Conservation (phyloP, 2,329 filamentous ascomycete genomes). For the Penicillium digitatum region DNA sequence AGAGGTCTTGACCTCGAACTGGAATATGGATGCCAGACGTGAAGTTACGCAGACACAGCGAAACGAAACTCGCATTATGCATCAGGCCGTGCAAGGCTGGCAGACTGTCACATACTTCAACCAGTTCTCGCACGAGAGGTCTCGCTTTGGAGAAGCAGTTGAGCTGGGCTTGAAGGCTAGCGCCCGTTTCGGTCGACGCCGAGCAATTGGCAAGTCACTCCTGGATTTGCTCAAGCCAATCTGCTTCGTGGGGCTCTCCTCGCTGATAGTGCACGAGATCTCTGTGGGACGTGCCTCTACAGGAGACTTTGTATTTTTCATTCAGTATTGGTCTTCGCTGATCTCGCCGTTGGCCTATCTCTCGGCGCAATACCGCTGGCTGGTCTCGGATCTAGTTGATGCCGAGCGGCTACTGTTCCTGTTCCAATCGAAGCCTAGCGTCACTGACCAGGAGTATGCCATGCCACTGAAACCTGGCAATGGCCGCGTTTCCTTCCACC, state of each 20-base stretch:
- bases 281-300: slow-evolving; percentile 47
- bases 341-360: slow-evolving; percentile 48
- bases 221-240: slow-evolving; percentile 44
- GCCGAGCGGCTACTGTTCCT: slow-evolving; percentile 53
- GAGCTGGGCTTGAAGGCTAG: background rate
- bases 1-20: slow-evolving; percentile 38
- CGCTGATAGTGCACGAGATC: slow-evolving; percentile 53
- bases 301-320: slow-evolving; percentile 60
- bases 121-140: slow-evolving; percentile 50
- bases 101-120: slow-evolving; percentile 57
- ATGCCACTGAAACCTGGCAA: slow-evolving; percentile 35
- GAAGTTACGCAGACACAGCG: slow-evolving; percentile 41
- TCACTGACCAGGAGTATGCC: slow-evolving; percentile 38
- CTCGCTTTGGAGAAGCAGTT: slow-evolving; percentile 39
- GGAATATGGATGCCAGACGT: slow-evolving; percentile 40
- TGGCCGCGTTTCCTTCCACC: slow-evolving; percentile 48
- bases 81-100: slow-evolving; percentile 58
- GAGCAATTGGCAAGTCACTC: slow-evolving; percentile 4
- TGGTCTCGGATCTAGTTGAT: slow-evolving; percentile 57
- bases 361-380: slow-evolving; percentile 46
- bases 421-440: slow-evolving; percentile 46
- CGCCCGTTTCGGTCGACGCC: background rate
- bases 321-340: slow-evolving; percentile 59
- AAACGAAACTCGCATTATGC: slow-evolving; percentile 51
- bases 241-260: slow-evolving; percentile 43